phyloP scores from a whole-genome alignment of 305 asterid species.

The Fraxinus platypoda region DNA sequence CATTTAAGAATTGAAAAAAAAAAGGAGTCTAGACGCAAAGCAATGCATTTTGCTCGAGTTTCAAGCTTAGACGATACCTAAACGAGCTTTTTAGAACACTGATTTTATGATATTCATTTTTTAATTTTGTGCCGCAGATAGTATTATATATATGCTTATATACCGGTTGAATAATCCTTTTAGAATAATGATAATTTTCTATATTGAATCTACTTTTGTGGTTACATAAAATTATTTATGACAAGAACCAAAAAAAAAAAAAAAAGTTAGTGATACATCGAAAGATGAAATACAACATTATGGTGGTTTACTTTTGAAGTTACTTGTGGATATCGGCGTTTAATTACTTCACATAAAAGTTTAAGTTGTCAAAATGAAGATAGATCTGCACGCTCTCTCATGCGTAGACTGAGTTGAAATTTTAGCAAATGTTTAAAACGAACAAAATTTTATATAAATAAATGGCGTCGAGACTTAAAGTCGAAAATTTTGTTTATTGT shows the following conservation, averaged over 20 bases:
- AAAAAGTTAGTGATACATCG: not conserved
- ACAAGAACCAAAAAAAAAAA: too few relatives aligned
- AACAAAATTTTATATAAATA: not conserved
- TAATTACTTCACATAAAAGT: not conserved
- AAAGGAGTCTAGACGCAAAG: too few relatives aligned
- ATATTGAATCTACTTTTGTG: too few relatives aligned
- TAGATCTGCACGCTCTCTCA: not conserved
- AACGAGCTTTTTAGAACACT: too few relatives aligned
- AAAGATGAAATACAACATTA: not conserved
- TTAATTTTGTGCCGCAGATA: too few relatives aligned
- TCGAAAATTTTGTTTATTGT: not conserved
- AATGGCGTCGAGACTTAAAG: not conserved
- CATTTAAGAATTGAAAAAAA: too few relatives aligned
- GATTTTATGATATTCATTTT: too few relatives aligned
- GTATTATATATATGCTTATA: too few relatives aligned
- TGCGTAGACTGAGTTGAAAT: not conserved
- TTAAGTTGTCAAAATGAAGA: not conserved
- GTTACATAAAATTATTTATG: too few relatives aligned
- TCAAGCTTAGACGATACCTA: too few relatives aligned
- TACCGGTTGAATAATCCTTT: too few relatives aligned
- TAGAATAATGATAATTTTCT: not conserved
- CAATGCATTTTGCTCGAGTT: too few relatives aligned
- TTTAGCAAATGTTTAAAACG: not conserved
- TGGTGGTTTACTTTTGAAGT: not conserved
- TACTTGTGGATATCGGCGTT: not conserved